phyloP scores from a whole-genome alignment of 2,329 filamentous ascomycete genomes.

The Xylariaceae sp. region DNA sequence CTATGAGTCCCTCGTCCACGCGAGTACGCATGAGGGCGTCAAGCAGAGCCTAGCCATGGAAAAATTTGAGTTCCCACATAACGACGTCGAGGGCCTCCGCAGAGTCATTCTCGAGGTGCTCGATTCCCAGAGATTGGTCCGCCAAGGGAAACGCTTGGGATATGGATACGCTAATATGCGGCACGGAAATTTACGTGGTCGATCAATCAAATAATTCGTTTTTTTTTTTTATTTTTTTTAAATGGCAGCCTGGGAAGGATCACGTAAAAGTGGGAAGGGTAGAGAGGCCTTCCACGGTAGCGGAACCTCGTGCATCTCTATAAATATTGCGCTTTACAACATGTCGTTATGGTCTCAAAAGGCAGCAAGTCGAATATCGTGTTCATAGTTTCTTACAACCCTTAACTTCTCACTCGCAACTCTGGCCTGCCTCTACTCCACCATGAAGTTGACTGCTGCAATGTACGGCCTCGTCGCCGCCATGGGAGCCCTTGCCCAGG shows the following conservation, averaged over 20 bases:
- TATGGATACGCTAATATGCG: slow-evolving; percentile 2
- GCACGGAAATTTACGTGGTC: background rate
- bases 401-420: slow-evolving; percentile 10
- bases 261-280: slow-evolving; percentile 9
- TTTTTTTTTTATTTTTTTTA: no score
- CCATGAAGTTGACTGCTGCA: slow-evolving; percentile 11
- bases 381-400: slow-evolving; percentile 13
- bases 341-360: slow-evolving; percentile 6
- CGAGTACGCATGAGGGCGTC: slow-evolving; percentile 71
- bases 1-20: slow-evolving; percentile 71
- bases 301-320: slow-evolving; percentile 6
- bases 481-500: slow-evolving; percentile 15
- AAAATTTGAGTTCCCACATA: slow-evolving; percentile 55
- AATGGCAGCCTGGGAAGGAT: slow-evolving; percentile 21
- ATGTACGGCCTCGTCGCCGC: slow-evolving; percentile 19
- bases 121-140: no score
- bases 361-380: slow-evolving; percentile 12
- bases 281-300: slow-evolving; percentile 6
- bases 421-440: slow-evolving; percentile 7
- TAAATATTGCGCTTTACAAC: slow-evolving; percentile 12
- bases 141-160: no score
- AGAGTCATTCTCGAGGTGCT: no score
- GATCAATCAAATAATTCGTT: background rate
- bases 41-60: slow-evolving; percentile 56
- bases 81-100: slow-evolving; percentile 44